Percentiles rank a stretch among this genome's conserved stretches.
These are phyloP conservation scores for Ceratocystis ficicola DNA, from an alignment of 2,329 filamentous ascomycete species.

Conservation along the genomic window DNA sequence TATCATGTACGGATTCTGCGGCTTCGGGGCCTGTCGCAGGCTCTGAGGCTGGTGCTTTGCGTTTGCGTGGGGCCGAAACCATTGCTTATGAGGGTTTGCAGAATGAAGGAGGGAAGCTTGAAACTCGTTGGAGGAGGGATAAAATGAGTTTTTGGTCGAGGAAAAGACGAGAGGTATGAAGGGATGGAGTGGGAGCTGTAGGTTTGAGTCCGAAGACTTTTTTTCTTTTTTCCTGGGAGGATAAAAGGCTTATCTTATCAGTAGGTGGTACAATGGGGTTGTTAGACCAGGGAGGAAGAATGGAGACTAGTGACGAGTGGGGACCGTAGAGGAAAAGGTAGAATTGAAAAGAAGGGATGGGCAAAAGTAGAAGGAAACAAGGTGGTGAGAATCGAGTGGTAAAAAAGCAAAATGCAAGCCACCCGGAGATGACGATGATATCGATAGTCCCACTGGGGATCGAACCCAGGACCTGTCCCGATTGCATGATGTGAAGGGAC, in stretches of 20 bases:
- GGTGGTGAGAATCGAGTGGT: background rate
- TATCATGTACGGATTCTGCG: constrained; percentile 51
- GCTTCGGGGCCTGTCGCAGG: constrained; percentile 23
- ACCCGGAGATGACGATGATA: fast-evolving
- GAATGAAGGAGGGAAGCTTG: background rate
- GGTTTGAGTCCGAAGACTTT: background rate
- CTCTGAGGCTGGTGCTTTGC: constrained; percentile 32
- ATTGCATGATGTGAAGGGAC: constrained; percentile 22
- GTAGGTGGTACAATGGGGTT: background rate
- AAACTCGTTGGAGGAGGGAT: background rate
- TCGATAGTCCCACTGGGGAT: constrained; percentile 23
- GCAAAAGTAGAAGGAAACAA: background rate
- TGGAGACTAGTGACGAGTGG: background rate
- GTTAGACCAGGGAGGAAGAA: background rate
- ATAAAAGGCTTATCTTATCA: constrained; percentile 20
- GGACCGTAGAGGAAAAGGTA: background rate
- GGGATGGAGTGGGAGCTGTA: too few species aligned
- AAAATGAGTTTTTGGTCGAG: background rate
- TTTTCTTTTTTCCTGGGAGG: constrained; percentile 19
- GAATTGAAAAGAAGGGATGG: background rate
- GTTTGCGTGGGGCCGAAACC: constrained; percentile 37
- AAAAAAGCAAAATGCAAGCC: background rate
- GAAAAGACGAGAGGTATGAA: background rate
- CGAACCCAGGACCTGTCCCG: constrained; percentile 25
- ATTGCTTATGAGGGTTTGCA: constrained; percentile 27